Conservation (phyloP, 192 early-diverging fungal species). For the Linnemannia elongata region DNA sequence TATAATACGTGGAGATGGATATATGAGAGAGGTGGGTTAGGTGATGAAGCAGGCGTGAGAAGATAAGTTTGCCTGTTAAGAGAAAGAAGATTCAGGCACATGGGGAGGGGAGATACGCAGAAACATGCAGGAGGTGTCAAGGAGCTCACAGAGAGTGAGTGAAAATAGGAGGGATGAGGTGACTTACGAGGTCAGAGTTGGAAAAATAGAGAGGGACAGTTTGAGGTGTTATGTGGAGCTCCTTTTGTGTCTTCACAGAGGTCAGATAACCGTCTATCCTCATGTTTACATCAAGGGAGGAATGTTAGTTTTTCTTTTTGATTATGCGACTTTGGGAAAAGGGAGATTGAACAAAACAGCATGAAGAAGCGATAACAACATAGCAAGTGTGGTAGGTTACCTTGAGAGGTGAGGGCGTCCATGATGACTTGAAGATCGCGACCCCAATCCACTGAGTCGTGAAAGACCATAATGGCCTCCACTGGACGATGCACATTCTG, state of each 20-base stretch:
- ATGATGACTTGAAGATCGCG: slow-evolving; percentile 85
- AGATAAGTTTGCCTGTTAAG: background rate
- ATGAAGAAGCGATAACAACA: too few relatives aligned
- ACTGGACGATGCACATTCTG: slow-evolving; percentile 70
- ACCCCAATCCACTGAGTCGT: slow-evolving; percentile 92
- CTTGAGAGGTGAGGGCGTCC: slow-evolving; percentile 69
- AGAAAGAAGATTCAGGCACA: background rate
- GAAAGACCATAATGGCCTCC: slow-evolving; percentile 84
- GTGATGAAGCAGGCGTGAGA: background rate
- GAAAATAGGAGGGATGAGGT: too few relatives aligned
- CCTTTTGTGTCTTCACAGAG: slow-evolving; percentile 54
- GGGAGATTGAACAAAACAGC: background rate
- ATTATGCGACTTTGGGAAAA: background rate
- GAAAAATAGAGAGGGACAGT: slow-evolving; percentile 83
- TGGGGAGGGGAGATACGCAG: background rate
- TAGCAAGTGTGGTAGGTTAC: background rate
- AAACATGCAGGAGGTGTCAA: background rate
- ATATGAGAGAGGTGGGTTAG: slow-evolving; percentile 61
- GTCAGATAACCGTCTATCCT: slow-evolving; percentile 66
- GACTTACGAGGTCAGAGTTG: slow-evolving; percentile 71
- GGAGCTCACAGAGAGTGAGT: background rate
- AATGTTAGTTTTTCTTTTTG: background rate
- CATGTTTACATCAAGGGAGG: slow-evolving; percentile 33
- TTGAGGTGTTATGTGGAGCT: slow-evolving; percentile 56
- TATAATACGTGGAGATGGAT: slow-evolving; percentile 61